Base-by-base conservation (phyloP, 139 green algal species). In the Closterium sp. region DNA sequence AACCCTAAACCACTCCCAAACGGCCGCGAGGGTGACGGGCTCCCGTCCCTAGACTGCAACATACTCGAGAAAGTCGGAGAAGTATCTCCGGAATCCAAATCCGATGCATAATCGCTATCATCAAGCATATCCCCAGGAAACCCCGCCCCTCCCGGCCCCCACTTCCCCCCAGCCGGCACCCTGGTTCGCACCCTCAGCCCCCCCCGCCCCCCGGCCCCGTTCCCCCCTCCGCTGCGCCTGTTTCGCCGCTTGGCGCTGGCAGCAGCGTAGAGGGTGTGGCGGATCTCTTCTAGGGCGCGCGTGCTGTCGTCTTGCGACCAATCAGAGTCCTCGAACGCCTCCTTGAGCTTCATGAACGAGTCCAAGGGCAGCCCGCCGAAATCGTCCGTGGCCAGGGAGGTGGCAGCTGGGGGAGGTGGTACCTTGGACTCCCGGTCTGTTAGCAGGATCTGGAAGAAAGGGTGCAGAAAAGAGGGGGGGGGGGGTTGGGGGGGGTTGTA, bases 271-370 rank as follows among this genome's bases (percentile, higher is more conserved):
- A 91, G 32, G 33, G 35, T 30, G 32, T 83, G 69, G 34, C 87
- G 87, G 21, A 91, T 91, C 87, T 91, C 33, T 25, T 91, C 87
- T 66, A 89, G 34, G 86, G 86, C 36, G 36, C 34, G 30, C 8
- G n/a, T 21, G 36, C 34, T 89, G n/a, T 76, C 86, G 28, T 76
- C 86, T 3, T 33, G 36, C 8, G 31, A 33, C 35, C 84, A 89
- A 19, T 64, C n/a, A 7, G 64, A 88, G 23, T 25, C 25, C 33
- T 76, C 93, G 8, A 93, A 93, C 3, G 93, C 28, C 86, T 93
- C 90, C 66, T 93, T 88, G 33, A 93, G 36, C 76, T 93, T 93
- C 7, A 33, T 19, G 64, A 93, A 92, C 8, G 90, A 88, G 2
- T 93, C 90, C 2, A 87, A 6, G 12, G 90, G 90, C 10, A 93